These are phyloP conservation scores for Phytopythium litorale DNA, from an alignment of 352 stramenopile genomes.

Conservation along the genomic window DNA sequence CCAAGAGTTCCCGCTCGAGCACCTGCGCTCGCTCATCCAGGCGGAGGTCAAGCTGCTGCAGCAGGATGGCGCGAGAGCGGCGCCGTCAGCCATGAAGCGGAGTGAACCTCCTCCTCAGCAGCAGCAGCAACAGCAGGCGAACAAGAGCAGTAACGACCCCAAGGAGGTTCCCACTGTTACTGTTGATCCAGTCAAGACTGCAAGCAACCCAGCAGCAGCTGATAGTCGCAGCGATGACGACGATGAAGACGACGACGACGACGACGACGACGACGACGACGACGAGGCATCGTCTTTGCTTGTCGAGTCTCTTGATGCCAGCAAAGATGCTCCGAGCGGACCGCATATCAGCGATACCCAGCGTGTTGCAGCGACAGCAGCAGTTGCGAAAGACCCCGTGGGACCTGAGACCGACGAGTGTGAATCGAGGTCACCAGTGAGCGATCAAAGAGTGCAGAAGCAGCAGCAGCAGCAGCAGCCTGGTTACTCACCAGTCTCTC, in stretches of 20 bases:
- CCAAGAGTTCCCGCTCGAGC: slow-evolving; percentile 49
- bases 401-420: slow-evolving; percentile 45
- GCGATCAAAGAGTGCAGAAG: slow-evolving; percentile 8
- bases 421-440: slow-evolving; percentile 29
- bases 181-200: not conserved
- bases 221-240: slow-evolving; percentile 2
- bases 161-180: not conserved
- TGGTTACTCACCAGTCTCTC: not conserved
- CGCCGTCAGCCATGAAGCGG: not conserved
- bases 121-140: slow-evolving; percentile 1
- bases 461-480: slow-evolving; percentile 16
- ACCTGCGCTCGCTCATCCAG: slow-evolving; percentile 71
- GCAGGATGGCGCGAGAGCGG: slow-evolving; percentile 28
- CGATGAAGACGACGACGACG: not conserved
- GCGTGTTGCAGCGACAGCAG: not conserved
- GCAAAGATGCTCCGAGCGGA: not conserved
- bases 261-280: not conserved
- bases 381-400: slow-evolving; percentile 5
- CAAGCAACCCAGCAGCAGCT: not conserved
- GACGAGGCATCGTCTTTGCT: slow-evolving; percentile 2
- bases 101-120: not conserved
- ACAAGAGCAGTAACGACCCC: not conserved
- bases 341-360: not conserved
- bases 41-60: slow-evolving; percentile 69
- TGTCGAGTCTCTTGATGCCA: slow-evolving; percentile 5